Evolutionary conservation across 2,329 filamentous ascomycete genomes (phyloP).

Genomic region (Epichloe gansuensis): DNA sequence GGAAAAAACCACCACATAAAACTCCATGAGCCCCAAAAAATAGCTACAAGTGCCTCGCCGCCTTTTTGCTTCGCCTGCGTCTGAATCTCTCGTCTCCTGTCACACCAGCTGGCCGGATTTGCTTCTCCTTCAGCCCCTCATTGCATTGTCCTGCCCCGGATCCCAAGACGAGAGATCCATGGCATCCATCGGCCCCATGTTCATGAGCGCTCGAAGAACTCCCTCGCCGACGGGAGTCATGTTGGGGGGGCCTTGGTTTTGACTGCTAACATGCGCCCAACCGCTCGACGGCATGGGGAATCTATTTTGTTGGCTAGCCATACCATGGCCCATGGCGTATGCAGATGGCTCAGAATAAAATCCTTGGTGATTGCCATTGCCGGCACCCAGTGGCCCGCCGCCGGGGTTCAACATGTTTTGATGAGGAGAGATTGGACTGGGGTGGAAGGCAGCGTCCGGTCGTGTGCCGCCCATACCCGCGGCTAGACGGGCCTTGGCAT

Average conservation of each 20-base stretch:
- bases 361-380: conserved; percentile 19
- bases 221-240: conserved; percentile 46
- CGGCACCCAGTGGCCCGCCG: conserved; percentile 22
- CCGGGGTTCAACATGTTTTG: conserved; percentile 26
- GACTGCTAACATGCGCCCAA: conserved; percentile 31
- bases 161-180: conserved; percentile 44
- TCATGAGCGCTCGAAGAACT: conserved; percentile 43
- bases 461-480: conserved; percentile 25
- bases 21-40: no score
- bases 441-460: conserved; percentile 33
- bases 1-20: no score
- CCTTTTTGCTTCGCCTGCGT: not conserved
- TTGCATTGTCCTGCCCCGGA: conserved; percentile 16
- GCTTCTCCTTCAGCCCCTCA: conserved; percentile 4
- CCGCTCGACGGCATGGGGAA: conserved; percentile 31
- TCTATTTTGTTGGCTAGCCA: conserved; percentile 13
- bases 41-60: not conserved
- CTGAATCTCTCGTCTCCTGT: not conserved
- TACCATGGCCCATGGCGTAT: conserved; percentile 20
- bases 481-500: conserved; percentile 15
- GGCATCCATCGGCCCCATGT: conserved; percentile 45
- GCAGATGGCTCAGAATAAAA: conserved; percentile 28
- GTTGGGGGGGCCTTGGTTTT: conserved; percentile 19
- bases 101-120: not conserved
- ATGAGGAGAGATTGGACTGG: conserved; percentile 36